Evolutionary conservation across 2,329 filamentous ascomycete species (phyloP).

Genomic region (Alternaria rosae): DNA sequence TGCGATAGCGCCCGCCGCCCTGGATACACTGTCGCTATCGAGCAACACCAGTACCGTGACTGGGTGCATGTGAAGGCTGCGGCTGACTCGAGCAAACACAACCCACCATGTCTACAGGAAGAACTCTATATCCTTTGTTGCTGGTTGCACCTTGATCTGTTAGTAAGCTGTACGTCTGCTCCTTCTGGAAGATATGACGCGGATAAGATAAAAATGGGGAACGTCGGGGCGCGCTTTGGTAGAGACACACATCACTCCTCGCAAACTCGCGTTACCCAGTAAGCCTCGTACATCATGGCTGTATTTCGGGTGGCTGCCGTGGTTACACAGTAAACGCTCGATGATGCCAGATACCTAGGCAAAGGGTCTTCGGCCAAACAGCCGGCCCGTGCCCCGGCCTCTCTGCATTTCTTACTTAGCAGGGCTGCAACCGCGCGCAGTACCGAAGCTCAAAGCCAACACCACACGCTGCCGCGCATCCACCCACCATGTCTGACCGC

Average conservation of each 20-base stretch:
- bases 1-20: background rate
- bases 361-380: slow-evolving; percentile 19
- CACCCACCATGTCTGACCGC: slow-evolving; percentile 51
- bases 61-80: slow-evolving; percentile 10
- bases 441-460: slow-evolving; percentile 13
- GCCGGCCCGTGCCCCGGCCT: slow-evolving; percentile 11
- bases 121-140: background rate
- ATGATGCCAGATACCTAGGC: background rate
- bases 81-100: slow-evolving; percentile 2
- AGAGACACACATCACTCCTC: background rate
- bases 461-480: slow-evolving; percentile 18
- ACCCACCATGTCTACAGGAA: background rate
- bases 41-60: background rate
- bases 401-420: slow-evolving; percentile 13
- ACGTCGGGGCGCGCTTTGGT: background rate
- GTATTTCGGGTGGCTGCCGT: background rate
- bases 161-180: background rate
- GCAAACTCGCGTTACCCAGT: background rate
- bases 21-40: background rate
- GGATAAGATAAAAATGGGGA: slow-evolving; percentile 12
- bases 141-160: background rate
- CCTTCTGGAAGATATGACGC: slow-evolving; percentile 4
- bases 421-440: slow-evolving; percentile 6
- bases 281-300: background rate
- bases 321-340: slow-evolving; percentile 1